Evolutionary conservation across 2,329 filamentous ascomycete genomes (phyloP), one percentile per base, ranked within the genome.

Genomic region (Plenodomus tracheiphilus): DNA sequence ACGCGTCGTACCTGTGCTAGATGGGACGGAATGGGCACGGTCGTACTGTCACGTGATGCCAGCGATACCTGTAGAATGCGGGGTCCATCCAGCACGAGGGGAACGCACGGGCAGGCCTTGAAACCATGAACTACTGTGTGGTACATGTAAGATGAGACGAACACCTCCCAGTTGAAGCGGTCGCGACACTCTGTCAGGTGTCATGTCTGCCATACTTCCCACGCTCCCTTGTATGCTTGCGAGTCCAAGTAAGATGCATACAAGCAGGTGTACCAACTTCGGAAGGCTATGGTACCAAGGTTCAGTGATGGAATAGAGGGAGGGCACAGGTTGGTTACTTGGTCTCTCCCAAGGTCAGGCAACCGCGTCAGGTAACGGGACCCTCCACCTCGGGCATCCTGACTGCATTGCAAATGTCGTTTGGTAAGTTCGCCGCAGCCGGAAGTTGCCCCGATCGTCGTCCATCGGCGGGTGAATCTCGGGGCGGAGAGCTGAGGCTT

Each of bases 1-100:
- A 51, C 58, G 54, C 46, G 53, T 49, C 47, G 41, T 41, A n/a
- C n/a, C n/a, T n/a, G n/a, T n/a, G n/a, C n/a, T n/a, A 28, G 25
- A 25, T 20, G 22, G 36, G 21, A 22, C 21, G 39, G 28, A 43
- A 43, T 43, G 41, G 40, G 45, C 39, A 46, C 43, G 21, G 42
- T 34, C 30, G 28, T 22, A 20, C 41, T 46, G 39, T 11, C 55
- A 60, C 53, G 57, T 60, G 57, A 56, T 37, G 18, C 16, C 10
- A 15, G 18, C 35, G 16, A 25, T 6, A 25, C 22, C 13, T 32
- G 22, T 10, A 10, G 28, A 32, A 32, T 10, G 43, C 35, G 28
- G 19, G 34, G 37, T 32, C 13, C 28, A 15, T 11, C 13, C 28
- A 32, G 10, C n/a, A n/a, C n/a, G 10, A 25, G 22, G 22, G 22